Evolutionary conservation across 345 rosid genomes (phyloP).

Genomic region (Eucalyptus pauciflora): DNA sequence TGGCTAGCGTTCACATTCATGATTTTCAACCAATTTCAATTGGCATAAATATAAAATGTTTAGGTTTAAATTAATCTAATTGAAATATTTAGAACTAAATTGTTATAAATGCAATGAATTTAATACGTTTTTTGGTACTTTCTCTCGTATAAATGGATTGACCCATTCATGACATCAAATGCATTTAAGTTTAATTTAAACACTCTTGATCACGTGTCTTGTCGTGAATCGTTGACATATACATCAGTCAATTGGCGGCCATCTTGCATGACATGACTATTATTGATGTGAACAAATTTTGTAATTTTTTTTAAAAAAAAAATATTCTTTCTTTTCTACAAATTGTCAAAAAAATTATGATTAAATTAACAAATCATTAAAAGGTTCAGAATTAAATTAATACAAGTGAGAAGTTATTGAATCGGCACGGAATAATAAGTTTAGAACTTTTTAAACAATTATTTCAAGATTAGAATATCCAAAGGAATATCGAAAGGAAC

Average conservation of each 20-base stretch:
- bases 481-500: background rate
- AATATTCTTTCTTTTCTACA: no score
- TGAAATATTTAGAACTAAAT: background rate
- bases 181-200: background rate
- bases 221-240: background rate
- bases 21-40: background rate
- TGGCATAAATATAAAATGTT: background rate
- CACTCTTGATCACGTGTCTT: background rate
- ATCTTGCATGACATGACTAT: no score
- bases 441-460: no score
- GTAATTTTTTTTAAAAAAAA: no score
- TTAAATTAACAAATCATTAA: no score
- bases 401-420: no score
- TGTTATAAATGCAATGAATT: background rate
- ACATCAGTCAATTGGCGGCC: rapidly evolving
- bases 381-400: no score
- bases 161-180: background rate
- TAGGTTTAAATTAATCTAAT: rapidly evolving
- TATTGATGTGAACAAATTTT: no score
- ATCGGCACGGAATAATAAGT: no score
- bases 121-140: background rate
- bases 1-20: rapidly evolving
- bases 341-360: no score
- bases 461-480: background rate
- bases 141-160: background rate